These are phyloP conservation scores for Neurospora sp. DNA, from an alignment of 495 filamentous ascomycete species.

Conservation along the genomic window DNA sequence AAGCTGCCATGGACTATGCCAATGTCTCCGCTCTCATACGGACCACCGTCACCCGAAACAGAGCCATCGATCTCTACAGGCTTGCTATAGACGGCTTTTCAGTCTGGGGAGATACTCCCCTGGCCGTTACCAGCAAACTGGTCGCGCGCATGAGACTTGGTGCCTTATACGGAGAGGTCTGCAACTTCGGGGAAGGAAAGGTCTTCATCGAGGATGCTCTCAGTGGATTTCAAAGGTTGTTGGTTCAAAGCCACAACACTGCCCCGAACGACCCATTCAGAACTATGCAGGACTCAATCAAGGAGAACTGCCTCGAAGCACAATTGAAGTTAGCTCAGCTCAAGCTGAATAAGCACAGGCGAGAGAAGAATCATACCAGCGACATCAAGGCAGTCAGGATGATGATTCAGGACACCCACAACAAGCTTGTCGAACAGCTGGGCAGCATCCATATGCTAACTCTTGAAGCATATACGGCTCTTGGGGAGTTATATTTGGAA, in stretches of 20 bases:
- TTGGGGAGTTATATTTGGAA: background rate
- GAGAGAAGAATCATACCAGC: background rate
- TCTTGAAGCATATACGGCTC: background rate
- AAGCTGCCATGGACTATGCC: background rate
- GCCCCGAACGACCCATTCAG: no score
- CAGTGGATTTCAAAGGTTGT: background rate
- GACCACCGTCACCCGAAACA: background rate
- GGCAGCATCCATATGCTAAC: background rate
- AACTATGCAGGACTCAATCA: background rate
- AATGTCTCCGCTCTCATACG: background rate
- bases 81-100: background rate
- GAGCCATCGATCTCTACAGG: background rate
- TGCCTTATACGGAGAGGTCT: background rate
- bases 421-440: background rate
- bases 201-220: background rate
- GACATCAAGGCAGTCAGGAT: background rate
- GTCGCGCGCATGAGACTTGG: background rate
- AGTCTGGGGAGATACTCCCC: background rate
- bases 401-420: background rate
- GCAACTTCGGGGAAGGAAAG: background rate
- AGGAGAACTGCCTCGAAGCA: background rate
- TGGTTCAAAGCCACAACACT: background rate
- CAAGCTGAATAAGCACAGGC: background rate
- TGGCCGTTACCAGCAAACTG: background rate
- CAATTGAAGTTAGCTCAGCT: background rate